Base-by-base conservation (phyloP, 306 rosid species). In the Vigna nakashimae region DNA sequence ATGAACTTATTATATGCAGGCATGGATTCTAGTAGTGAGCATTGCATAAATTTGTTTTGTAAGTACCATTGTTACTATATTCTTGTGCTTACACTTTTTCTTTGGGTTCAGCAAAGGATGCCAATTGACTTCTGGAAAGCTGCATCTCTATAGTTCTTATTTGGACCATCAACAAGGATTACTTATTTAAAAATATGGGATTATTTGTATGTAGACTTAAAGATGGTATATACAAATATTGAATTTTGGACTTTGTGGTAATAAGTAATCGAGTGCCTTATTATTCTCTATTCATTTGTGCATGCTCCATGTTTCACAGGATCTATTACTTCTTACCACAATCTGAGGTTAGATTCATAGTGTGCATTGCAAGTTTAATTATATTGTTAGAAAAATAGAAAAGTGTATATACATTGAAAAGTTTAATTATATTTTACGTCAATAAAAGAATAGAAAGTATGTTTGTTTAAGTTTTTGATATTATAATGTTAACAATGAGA, bases 91-190 rank as follows among this genome's bases (percentile, higher is more conserved):
- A 15, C 7, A 55, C 55, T 16, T 82, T 15, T 45, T 9, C 42
- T 81, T 63, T 74, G 24, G 74, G 78, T 77, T 82, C 98, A 92
- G 98, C 98, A 94, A 86, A 88, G 92, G 89, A 92, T 83, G 82
- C 88, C 92, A n/a, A 24, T 81, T 77, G 95, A 89, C 57, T 92
- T 92, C 87, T 90, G 95, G 97, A 88, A 86, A 80, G 80, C 91
- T 71, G 88, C 92, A 66, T 83, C 94, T 40, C 84, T 65, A 9
- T 94, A 85, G 87, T 79, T 65, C 69, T 66, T 76, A 20, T 63
- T 70, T 71, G 75, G 57, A 74, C 43, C 71, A 59, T 52, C 56
- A 18, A 57, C 49, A 58, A 53, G 38, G 20, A 66, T 10, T 32
- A 16, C 20, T 24, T 28, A 36, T 53, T 65, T 22, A 24, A 38